Evolutionary conservation across 176 grass and related monocot genomes (phyloP).

Genomic region (Cenchrus fungigraminus): DNA sequence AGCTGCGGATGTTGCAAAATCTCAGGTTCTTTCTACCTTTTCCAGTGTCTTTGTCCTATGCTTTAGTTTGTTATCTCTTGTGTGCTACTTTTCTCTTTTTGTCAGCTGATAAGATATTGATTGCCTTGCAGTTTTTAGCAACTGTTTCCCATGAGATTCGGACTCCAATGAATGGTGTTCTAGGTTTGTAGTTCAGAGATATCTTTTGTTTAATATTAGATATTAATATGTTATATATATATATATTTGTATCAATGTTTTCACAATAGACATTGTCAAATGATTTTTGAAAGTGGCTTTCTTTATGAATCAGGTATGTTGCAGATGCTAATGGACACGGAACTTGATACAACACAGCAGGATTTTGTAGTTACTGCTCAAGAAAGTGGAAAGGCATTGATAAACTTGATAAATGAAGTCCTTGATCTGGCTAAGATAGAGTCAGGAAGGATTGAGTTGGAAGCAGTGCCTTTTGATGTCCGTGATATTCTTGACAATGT

Average conservation of each 20-base stretch:
- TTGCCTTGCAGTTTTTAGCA: conserved; percentile 78
- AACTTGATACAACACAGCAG: conserved; percentile 79
- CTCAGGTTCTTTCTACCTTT: conserved; percentile 53
- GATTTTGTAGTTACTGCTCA: conserved; percentile 86
- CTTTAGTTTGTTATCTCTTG: conserved; percentile 9
- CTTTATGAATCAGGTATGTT: conserved; percentile 67
- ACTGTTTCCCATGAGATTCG: conserved; percentile 91
- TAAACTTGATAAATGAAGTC: conserved; percentile 86
- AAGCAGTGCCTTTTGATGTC: conserved; percentile 74
- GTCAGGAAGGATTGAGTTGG: conserved; percentile 78
- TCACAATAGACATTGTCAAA: conserved; percentile 12
- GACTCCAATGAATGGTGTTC: conserved; percentile 89
- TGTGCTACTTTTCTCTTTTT: conserved; percentile 20
- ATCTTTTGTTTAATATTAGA: background rate
- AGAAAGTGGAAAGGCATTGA: conserved; percentile 72
- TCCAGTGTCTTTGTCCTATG: background rate
- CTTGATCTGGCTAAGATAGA: conserved; percentile 90
- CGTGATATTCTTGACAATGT: conserved; percentile 84
- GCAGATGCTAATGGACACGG: conserved; percentile 86
- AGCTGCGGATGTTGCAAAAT: conserved; percentile 87
- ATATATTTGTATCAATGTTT: conserved; percentile 15
- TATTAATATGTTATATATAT: background rate
- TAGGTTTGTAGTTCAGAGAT: conserved; percentile 58
- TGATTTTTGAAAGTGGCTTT: conserved; percentile 11
- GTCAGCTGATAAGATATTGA: conserved; percentile 46